phyloP scores from a whole-genome alignment of 306 rosid species.

The Vigna angularis region DNA sequence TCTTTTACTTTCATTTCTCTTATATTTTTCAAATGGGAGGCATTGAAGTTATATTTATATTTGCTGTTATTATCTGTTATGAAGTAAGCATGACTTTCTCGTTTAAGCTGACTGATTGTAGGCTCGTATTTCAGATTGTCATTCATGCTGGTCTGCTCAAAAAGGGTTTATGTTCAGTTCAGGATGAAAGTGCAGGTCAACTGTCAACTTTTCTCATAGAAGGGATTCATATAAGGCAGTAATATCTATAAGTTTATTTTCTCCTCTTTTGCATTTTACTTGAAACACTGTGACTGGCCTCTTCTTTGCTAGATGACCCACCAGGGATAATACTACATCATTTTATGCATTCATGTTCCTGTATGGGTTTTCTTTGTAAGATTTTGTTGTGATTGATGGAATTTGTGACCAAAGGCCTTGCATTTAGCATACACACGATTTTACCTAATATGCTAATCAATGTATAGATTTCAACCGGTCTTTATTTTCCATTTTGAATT shows the following conservation, averaged over 20 bases:
- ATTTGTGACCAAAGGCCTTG: constrained; percentile 6
- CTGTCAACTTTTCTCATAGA: constrained; percentile 43
- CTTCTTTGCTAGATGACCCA: constrained; percentile 32
- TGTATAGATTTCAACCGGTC: not conserved
- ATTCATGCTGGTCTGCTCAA: constrained; percentile 74
- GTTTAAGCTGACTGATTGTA: constrained; percentile 39
- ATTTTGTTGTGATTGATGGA: constrained; percentile 29
- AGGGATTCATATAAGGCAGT: constrained; percentile 16
- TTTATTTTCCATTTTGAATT: constrained; percentile 18
- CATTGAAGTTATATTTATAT: not conserved
- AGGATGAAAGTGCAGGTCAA: constrained; percentile 90
- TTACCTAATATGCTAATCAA: constrained; percentile 17
- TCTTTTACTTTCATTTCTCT: not conserved
- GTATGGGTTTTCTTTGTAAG: constrained; percentile 15
- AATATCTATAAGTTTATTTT: constrained; percentile 26
- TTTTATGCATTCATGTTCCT: constrained; percentile 22
- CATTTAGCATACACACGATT: not conserved
- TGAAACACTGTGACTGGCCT: constrained; percentile 11
- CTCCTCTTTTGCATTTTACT: constrained; percentile 17
- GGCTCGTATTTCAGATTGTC: constrained; percentile 62
- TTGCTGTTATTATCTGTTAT: constrained; percentile 19
- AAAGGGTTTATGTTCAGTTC: constrained; percentile 86
- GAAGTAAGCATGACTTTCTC: not conserved
- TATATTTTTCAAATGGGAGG: not conserved
- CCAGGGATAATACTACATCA: not conserved